Conservation (phyloP, 148 eudicot species). For the Rheum nobile region DNA sequence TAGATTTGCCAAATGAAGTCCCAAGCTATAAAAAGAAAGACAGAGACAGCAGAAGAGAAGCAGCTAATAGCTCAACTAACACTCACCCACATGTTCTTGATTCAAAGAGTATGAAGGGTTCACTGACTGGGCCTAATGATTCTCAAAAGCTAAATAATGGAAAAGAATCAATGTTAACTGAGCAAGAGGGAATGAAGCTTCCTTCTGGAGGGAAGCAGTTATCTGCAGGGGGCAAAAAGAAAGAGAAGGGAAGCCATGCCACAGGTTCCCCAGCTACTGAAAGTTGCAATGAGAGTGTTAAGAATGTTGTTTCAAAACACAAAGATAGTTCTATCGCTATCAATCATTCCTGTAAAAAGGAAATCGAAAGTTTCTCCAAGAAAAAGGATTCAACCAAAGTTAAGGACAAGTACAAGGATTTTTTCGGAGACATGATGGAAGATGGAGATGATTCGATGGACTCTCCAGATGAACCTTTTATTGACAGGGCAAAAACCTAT, state of each 20-base stretch:
- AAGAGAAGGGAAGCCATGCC: slow-evolving; percentile 30
- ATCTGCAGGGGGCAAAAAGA: slow-evolving; percentile 37
- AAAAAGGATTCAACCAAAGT: slow-evolving; percentile 30
- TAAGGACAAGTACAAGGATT: slow-evolving; percentile 58
- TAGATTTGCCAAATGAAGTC: slow-evolving; percentile 11
- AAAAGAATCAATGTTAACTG: slow-evolving; percentile 19
- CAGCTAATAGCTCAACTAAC: slow-evolving; percentile 18
- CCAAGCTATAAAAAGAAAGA: slow-evolving; percentile 17
- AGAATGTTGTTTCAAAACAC: slow-evolving; percentile 20
- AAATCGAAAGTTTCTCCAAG: slow-evolving; percentile 18
- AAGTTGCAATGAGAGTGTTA: slow-evolving; percentile 19
- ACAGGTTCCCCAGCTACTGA: slow-evolving; percentile 19
- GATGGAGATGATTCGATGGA: slow-evolving; percentile 40
- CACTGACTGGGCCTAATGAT: slow-evolving; percentile 18
- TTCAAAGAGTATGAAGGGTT: slow-evolving; percentile 23
- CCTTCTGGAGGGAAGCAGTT: slow-evolving; percentile 28
- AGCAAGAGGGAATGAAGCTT: slow-evolving; percentile 20
- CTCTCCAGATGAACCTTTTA: slow-evolving; percentile 38
- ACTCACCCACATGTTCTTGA: slow-evolving; percentile 14
- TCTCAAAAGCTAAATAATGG: slow-evolving; percentile 20
- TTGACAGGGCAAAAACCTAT: slow-evolving; percentile 23
- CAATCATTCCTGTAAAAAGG: slow-evolving; percentile 18
- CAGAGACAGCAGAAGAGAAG: slow-evolving; percentile 17
- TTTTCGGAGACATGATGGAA: slow-evolving; percentile 84
- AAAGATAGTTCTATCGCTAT: slow-evolving; percentile 18